Evolutionary conservation across 768 basidiomycete species (phyloP).

Genomic region (Tricholoma sp.): DNA sequence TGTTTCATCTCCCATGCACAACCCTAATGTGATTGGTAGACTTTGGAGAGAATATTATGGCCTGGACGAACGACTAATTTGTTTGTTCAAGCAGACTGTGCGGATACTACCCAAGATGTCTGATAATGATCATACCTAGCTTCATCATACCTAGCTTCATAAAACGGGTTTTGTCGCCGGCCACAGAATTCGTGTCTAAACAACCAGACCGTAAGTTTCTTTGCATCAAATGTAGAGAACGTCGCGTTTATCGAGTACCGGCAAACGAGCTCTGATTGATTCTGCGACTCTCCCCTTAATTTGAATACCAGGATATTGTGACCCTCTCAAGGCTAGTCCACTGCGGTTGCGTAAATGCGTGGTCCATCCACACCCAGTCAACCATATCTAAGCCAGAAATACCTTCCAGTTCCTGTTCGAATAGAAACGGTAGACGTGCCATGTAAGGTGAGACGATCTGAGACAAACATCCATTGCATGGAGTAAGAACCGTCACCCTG

Average conservation of each 20-base stretch:
- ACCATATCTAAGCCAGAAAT: background rate
- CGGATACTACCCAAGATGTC: no score
- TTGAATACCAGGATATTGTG: background rate
- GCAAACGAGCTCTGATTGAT: background rate
- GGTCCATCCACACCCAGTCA: background rate
- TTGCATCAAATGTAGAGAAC: background rate
- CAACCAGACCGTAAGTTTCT: background rate
- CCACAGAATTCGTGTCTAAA: no score
- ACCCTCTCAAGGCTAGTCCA: background rate
- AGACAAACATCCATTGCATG: background rate
- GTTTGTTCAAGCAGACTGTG: no score
- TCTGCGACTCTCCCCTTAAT: background rate
- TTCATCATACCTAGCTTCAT: no score
- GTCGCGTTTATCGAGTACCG: background rate
- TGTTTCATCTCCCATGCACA: no score
- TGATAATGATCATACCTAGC: no score
- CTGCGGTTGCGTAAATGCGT: background rate
- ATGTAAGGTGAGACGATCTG: background rate
- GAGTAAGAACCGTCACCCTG: background rate
- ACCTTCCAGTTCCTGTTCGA: background rate
- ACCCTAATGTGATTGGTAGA: no score
- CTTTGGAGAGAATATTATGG: no score
- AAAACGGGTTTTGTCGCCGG: no score
- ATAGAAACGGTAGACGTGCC: background rate
- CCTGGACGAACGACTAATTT: no score